phyloP scores from a whole-genome alignment of 306 rosid genomes.

The Morella rubra region DNA sequence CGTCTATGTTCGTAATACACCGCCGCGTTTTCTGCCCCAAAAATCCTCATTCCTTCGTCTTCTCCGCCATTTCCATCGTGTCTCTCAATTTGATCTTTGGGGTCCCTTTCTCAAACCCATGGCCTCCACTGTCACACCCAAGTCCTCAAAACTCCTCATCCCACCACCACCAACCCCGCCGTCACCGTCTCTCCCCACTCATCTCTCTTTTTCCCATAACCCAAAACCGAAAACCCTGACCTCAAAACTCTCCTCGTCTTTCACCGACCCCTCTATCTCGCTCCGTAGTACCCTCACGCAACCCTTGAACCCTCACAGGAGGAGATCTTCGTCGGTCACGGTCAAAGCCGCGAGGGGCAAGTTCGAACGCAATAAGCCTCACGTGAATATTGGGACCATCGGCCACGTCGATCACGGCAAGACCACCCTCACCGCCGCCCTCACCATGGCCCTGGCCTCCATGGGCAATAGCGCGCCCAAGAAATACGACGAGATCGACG shows the following conservation, averaged over 20 bases:
- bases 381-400: constrained; percentile 39
- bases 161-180: constrained; percentile 5
- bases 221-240: constrained; percentile 4
- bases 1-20: no score
- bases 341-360: constrained; percentile 33
- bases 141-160: constrained; percentile 1
- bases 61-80: neutral
- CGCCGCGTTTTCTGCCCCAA: neutral
- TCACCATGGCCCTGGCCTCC: constrained; percentile 42
- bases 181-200: neutral
- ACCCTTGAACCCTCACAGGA: no score
- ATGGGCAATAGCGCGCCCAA: constrained; percentile 37
- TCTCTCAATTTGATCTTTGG: neutral
- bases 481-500: constrained; percentile 40
- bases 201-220: constrained; percentile 9
- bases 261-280: neutral
- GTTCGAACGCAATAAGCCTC: constrained; percentile 43
- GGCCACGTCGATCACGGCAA: constrained; percentile 41
- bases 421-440: constrained; percentile 40
- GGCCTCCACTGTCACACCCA: neutral
- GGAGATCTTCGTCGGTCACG: neutral
- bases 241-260: constrained; percentile 4
- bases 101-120: no score
- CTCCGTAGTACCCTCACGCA: neutral
- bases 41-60: neutral